Percentiles rank a stretch among this genome's conserved stretches.
Evolutionary conservation across 352 stramenopile species (phyloP).

Genomic region (Poterioochromonas sp.): DNA sequence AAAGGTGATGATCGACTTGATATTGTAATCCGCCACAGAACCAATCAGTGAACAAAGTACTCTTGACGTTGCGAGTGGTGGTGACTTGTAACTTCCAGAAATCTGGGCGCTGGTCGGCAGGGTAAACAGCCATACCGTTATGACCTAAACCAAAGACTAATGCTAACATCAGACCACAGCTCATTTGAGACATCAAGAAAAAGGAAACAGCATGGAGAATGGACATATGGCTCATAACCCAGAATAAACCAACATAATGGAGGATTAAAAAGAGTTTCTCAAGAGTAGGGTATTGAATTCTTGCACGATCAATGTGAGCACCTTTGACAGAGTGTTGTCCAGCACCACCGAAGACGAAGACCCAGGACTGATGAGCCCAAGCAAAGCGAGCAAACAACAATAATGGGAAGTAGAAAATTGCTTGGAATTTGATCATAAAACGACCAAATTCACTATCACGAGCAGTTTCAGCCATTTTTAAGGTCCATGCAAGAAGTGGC

Average conservation of each 20-base stretch:
- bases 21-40: constrained; percentile 96
- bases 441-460: constrained; percentile 43
- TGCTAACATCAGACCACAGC: constrained; percentile 86
- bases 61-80: constrained; percentile 90
- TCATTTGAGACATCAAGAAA: constrained; percentile 68
- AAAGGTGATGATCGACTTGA: constrained; percentile 97
- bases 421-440: constrained; percentile 77
- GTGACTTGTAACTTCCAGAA: constrained; percentile 97
- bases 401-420: constrained; percentile 91
- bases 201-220: constrained; percentile 49
- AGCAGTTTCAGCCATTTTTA: constrained; percentile 76
- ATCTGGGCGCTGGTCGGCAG: constrained; percentile 84
- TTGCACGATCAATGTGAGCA: constrained; percentile 51
- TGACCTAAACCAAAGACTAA: constrained; percentile 92
- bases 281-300: constrained; percentile 66
- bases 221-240: constrained; percentile 27
- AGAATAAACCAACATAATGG: constrained; percentile 25
- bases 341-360: constrained; percentile 71
- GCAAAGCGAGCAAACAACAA: constrained; percentile 87
- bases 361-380: constrained; percentile 90
- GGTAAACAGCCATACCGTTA: constrained; percentile 96
- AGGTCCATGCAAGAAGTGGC: constrained; percentile 90
- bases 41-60: constrained; percentile 88
- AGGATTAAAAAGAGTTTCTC: constrained; percentile 46
- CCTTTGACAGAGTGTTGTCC: background rate